A percentile compares a stretch with the other conserved stretches of the same genome.
Evolutionary conservation across 768 basidiomycete genomes (phyloP).

Genomic region (Hypholoma fasciculare): DNA sequence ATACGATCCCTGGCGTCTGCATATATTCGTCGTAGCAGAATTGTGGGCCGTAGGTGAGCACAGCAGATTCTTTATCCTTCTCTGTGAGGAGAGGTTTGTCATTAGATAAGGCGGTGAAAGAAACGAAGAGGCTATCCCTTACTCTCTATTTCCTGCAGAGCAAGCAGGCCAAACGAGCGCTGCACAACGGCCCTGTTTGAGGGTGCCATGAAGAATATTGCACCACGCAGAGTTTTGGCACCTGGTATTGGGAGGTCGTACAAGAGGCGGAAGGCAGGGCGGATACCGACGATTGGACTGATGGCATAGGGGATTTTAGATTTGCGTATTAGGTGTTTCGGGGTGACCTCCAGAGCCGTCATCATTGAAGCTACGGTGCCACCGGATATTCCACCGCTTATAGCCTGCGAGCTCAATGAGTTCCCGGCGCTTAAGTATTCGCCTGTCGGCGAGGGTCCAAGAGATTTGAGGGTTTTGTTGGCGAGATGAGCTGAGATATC

Average conservation of each 20-base stretch:
- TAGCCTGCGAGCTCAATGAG: conserved; percentile 54
- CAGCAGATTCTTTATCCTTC: conserved; percentile 11
- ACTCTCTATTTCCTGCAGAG: conserved; percentile 29
- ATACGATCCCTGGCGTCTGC: conserved; percentile 35
- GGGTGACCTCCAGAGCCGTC: conserved; percentile 36
- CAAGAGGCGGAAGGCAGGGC: conserved; percentile 27
- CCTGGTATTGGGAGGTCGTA: conserved; percentile 41
- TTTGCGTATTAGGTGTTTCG: conserved; percentile 31
- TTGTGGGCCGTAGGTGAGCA: conserved; percentile 56
- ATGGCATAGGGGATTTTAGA: conserved; percentile 32
- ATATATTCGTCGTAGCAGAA: conserved; percentile 81
- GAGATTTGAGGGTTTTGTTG: conserved; percentile 63
- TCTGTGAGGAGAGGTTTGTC: background rate
- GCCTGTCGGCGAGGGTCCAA: conserved; percentile 13
- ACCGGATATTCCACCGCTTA: conserved; percentile 57
- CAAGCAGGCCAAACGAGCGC: conserved; percentile 46
- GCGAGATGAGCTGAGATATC: conserved; percentile 71
- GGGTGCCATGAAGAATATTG: conserved; percentile 40
- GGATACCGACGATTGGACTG: conserved; percentile 37
- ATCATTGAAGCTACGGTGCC: conserved; percentile 58
- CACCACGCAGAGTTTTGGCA: conserved; percentile 30
- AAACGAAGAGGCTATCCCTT: background rate
- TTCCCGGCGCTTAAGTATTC: conserved; percentile 38
- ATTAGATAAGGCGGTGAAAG: background rate
- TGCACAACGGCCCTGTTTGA: conserved; percentile 45